Percentiles rank a stretch among this genome's conserved stretches.
Evolutionary conservation across 2,329 filamentous ascomycete genomes (phyloP).

Genomic region (Beauveria sp.): DNA sequence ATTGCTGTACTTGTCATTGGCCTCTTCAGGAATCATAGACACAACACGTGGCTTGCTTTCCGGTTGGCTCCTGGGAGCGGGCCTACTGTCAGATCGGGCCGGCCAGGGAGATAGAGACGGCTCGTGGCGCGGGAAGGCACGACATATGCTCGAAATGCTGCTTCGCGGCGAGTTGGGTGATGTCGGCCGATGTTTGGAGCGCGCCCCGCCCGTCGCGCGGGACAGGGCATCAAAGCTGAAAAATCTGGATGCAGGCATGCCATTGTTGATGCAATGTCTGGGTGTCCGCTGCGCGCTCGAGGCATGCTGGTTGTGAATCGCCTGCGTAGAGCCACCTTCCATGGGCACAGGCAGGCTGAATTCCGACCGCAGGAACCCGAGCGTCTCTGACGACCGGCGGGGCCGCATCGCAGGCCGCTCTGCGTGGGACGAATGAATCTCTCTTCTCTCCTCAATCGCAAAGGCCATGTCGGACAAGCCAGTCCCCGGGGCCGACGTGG

Average conservation of each 20-base stretch:
- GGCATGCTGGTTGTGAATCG: constrained; percentile 13
- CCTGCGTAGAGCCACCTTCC: constrained; percentile 7
- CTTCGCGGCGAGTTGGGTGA: background rate
- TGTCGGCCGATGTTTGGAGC: background rate
- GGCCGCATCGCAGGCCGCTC: background rate
- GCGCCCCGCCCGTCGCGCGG: constrained; percentile 6
- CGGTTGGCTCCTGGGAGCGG: background rate
- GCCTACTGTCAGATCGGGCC: background rate
- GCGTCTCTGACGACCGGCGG: constrained; percentile 15
- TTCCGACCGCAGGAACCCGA: constrained; percentile 10
- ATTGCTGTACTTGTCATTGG: background rate
- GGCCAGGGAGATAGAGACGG: constrained; percentile 12
- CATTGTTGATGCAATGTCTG: background rate
- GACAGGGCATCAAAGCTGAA: constrained; percentile 12
- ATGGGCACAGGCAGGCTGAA: background rate
- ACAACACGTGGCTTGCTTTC: constrained; percentile 11
- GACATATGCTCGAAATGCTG: background rate
- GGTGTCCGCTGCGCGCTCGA: constrained; percentile 7
- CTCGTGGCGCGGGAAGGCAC: constrained; percentile 2
- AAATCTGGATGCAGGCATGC: constrained; percentile 12
- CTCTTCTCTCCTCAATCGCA: background rate
- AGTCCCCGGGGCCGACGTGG: background rate
- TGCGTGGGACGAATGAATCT: background rate
- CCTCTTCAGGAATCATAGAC: constrained; percentile 13
- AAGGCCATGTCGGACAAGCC: background rate